Base-by-base conservation (phyloP, 202 grass and related monocot species). In the Brachypodium distachyon region DNA sequence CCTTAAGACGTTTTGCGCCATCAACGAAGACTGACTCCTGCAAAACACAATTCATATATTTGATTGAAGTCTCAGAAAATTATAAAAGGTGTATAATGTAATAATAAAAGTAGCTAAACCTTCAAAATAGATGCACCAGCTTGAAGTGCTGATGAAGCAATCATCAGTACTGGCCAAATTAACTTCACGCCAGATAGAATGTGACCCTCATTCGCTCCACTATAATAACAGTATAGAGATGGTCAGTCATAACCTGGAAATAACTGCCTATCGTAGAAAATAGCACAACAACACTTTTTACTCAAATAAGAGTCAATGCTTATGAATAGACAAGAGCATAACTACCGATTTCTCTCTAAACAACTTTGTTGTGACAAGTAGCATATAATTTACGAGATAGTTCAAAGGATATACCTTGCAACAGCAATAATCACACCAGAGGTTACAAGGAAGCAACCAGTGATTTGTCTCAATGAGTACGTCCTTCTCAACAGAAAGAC, bases 1-100 rank as follows among this genome's bases (percentile, higher is more conserved):
- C 94, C 88, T 94, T 55, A 52, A 94, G 91, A 75, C 60, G 82
- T 63, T 84, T 90, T 70, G 87, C 94, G 21, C 91, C 91, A 90
- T 97, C 84, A 47, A 94, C 85, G 19, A 94, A 97, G 88, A 94
- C 86, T 83, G 77, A 87, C 74, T 97, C 94, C 94, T 97, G 80
- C 42, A 56, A 50, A 64, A 48, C 12, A 19, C 27, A 83, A 70
- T 27, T 76, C 43, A 27, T 41, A 12, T 62, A 34, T 70, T 73
- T 81, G 18, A 73, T 25, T 58, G 38, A 67, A 72, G 43, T 78
- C 33, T n/a, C 5, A 42, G 58, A 34, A 58, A 74, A 37, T 3
- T 51, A 37, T 27, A 89, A 72, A 42, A 77, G 32, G 29, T 88
- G 19, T 16, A 26, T 48, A 12, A 55, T 25, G 21, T 62, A 11